A percentile compares a stretch with the other conserved stretches of the same genome.
Conservation (phyloP, 768 basidiomycete species). For the Macrolepiota fuliginosa region DNA sequence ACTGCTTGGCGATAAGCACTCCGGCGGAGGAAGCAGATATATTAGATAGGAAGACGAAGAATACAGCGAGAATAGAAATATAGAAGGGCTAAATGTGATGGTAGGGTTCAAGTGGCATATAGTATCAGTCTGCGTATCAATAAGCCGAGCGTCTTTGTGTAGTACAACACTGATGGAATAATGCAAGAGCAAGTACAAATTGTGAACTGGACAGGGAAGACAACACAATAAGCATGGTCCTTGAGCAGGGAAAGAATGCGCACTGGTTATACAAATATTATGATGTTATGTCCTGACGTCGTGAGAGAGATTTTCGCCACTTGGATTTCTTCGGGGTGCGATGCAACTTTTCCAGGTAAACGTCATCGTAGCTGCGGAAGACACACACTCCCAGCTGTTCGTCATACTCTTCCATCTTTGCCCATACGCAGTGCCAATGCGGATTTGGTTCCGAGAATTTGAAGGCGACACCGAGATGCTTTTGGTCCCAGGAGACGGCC, state of each 20-base stretch:
- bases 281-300: background rate
- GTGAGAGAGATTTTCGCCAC: conserved; percentile 17
- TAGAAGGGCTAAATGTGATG: background rate
- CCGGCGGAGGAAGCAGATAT: background rate
- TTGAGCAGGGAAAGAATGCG: background rate
- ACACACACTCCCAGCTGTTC: conserved; percentile 34
- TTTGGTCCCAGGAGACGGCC: conserved; percentile 40
- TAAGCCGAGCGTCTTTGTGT: background rate
- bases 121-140: background rate
- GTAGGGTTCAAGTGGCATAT: background rate
- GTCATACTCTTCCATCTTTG: conserved; percentile 54
- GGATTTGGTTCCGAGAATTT: conserved; percentile 43
- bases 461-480: conserved; percentile 48
- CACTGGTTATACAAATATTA: background rate
- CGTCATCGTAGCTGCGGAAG: conserved; percentile 60
- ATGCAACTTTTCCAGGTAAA: conserved; percentile 48
- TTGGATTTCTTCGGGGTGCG: conserved; percentile 36
- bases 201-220: background rate
- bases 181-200: background rate
- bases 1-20: background rate
- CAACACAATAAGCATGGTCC: background rate
- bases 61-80: conserved; percentile 6
- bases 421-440: conserved; percentile 66
- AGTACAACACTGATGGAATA: background rate
- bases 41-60: background rate